Percentiles rank a stretch among this genome's conserved stretches.
Conservation (phyloP, 306 rosid species). For the Malus domestica region ASM211411v1 NC_041793.1:31570001-31570500, state of each 20-base stretch:
- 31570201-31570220: slow-evolving; percentile 16
- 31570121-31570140: slow-evolving; percentile 25
- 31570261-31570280: slow-evolving; percentile 21
- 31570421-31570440: slow-evolving; percentile 12
- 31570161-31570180: slow-evolving; percentile 8
- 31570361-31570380: slow-evolving; percentile 15
- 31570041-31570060: slow-evolving; percentile 27
- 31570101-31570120: slow-evolving; percentile 16
- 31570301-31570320: slow-evolving; percentile 11
- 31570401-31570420: slow-evolving; percentile 15
- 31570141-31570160: slow-evolving; percentile 20
- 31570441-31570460: slow-evolving; percentile 23
- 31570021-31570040: slow-evolving; percentile 1
- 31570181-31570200: slow-evolving; percentile 20
- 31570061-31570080: slow-evolving; percentile 25
- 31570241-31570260: slow-evolving; percentile 14
- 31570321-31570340: slow-evolving; percentile 15
- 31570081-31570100: slow-evolving; percentile 6
- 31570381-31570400: slow-evolving; percentile 14
- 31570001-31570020: background rate
- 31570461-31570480: slow-evolving; percentile 14
- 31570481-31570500: slow-evolving; percentile 20
- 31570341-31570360: slow-evolving; percentile 5
- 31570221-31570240: slow-evolving; percentile 25
- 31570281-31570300: slow-evolving; percentile 24